Base-by-base conservation (phyloP, 495 filamentous ascomycete species). In the Penicillium riverlandense region DNA sequence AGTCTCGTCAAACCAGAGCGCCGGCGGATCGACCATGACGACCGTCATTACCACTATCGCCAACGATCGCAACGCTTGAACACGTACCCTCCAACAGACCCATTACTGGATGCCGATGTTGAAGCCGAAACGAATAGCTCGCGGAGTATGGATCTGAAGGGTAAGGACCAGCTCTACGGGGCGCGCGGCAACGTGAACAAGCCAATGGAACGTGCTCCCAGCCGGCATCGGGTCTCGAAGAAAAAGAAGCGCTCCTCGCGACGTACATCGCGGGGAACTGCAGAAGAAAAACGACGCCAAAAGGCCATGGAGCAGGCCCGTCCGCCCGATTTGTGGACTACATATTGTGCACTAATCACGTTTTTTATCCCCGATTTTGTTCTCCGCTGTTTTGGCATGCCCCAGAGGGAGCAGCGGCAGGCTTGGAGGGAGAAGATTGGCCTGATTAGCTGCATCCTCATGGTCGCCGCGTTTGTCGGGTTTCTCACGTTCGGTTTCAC, bases 351-450 rank as follows among this genome's bases (percentile, higher is more conserved):
- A 8, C 72, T 96, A 37, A 62, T 99, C 45, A 99, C 92, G 2
- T 97, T 96, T 54, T 96, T 94, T 88, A 85, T 84, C 44, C 94
- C 94, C 0, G 86, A 90, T 55, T 84, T 88, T 42, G 63, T 95
- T 11, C 67, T 99, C 33, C 75, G 69, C 41, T 96, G 90, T 60
- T 88, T 88, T 54, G 90, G 90, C 31, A 95, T 87, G 74, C 79
- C 85, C n/a, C 68, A 84, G 37, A 92, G 85, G 64, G 88, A 80
- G 12, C 89, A 96, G 61, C 86, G 90, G 48, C 78, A 88, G 50
- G 94, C 94, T 12, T 99, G 94, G 94, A 82, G 94, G 44, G 94
- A 99, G 63, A 99, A 99, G 76, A 95, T 99, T 75, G 94, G 94
- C 6, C 71, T 99, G 43, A 85, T 96, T 59, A 94, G 88, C 69